Base-by-base conservation (phyloP, 768 basidiomycete species). In the Collybia nuda region DNA sequence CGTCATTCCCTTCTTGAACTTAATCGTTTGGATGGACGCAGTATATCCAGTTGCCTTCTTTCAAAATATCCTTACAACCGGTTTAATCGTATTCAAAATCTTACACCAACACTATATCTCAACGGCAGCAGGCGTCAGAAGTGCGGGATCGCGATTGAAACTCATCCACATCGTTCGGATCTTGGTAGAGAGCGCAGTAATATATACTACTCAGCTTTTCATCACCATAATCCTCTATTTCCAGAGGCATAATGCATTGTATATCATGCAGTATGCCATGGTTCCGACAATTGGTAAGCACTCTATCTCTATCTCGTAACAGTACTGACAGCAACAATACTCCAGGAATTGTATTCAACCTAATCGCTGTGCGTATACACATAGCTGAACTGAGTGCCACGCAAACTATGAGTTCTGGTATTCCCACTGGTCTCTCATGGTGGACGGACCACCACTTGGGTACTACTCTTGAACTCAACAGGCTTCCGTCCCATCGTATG, bases 341-440 rank as follows among this genome's bases (percentile, higher is more conserved):
- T 8, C 37, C n/a, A 68, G 67, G 67, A 9, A 67, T 66, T 37
- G 65, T 66, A 3, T 67, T 67, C 47, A 63, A 66, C 9, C 40
- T 67, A 24, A 64, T 67, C 22, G 60, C 62, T 5, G 62, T 66
- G 2, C 55, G 66, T 6, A 59, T 66, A 1, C 64, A 67, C 38
- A 56, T 65, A 29, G 53, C 61, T 7, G 48, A 53, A 23, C 55
- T 59, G 22, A 54, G 48, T 18, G 55, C 40, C 18, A 40, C 40
- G 22, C 40, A 40, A 9, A 7, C 40, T 7, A 32, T 32, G 32
- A 32, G 32, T 6, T 19, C 40, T n/a, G 22, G 40, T n/a, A 40
- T 40, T 12, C 18, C 22, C 2, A 19, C 40, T 3, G 40, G 19
- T 6, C 15, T 40, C 14, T 40, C 40, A 23, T 19, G 22, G 18